A percentile compares a stretch with the other conserved stretches of the same genome.
Conservation (phyloP, 345 rosid genomes). For the Sapria himalayana region DNA sequence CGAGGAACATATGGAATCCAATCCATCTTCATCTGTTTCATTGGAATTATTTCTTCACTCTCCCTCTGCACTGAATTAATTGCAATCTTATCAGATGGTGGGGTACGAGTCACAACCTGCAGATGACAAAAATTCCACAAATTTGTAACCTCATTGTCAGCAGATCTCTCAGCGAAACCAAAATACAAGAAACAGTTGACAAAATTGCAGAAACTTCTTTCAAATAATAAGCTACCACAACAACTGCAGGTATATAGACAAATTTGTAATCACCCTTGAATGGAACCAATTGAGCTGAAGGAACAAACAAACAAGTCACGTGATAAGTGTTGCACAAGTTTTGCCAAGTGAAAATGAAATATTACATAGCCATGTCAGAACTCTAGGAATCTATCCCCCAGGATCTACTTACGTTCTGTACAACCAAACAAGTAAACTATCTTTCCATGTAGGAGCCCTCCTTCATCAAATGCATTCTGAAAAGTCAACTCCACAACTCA, state of each 20-base stretch:
- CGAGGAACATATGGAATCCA: constrained; percentile 91
- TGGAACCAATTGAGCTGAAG: constrained; percentile 81
- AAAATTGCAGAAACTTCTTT: neutral
- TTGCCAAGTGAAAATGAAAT: neutral
- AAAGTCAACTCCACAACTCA: constrained; percentile 4
- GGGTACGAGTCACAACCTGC: constrained; percentile 73
- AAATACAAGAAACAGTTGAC: neutral
- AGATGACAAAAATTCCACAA: constrained; percentile 5
- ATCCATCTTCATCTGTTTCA: constrained; percentile 97
- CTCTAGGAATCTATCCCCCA: too few species aligned
- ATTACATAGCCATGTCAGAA: neutral
- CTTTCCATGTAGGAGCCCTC: constrained; percentile 47
- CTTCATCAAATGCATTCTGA: constrained; percentile 83
- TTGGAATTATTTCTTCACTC: constrained; percentile 85
- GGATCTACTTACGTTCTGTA: constrained; percentile 75
- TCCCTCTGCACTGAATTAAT: constrained; percentile 94
- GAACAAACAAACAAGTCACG: constrained; percentile 6
- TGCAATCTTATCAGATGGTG: constrained; percentile 96
- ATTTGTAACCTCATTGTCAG: neutral
- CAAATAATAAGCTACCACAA: constrained; percentile 45
- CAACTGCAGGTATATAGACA: constrained; percentile 48
- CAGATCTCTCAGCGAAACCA: neutral
- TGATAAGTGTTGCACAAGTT: too few species aligned
- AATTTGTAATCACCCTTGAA: constrained; percentile 29
- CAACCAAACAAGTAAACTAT: constrained; percentile 71